phyloP scores from a whole-genome alignment of 2,329 filamentous ascomycete species.

The Penicillium sp. region DNA sequence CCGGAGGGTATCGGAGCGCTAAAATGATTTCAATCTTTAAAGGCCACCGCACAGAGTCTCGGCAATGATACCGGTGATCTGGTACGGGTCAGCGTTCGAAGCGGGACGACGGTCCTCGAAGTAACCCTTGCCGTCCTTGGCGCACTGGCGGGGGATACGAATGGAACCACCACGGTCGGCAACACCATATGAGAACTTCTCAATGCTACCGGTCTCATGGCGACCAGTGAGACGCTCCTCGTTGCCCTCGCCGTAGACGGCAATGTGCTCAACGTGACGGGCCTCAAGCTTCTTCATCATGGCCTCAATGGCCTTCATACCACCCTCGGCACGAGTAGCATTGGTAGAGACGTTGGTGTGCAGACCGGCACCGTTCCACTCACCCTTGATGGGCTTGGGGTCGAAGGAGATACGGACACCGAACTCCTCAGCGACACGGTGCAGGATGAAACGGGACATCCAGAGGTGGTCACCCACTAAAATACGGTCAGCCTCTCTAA shows the following conservation, averaged over 20 bases:
- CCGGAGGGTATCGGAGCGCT: conserved; percentile 43
- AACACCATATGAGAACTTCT: conserved; percentile 89
- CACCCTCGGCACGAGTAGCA: conserved; percentile 84
- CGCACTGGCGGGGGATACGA: conserved; percentile 82
- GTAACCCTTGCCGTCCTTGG: conserved; percentile 88
- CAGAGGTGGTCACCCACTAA: conserved; percentile 93
- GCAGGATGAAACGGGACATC: conserved; percentile 84
- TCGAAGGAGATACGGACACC: conserved; percentile 92
- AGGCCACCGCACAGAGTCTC: conserved; percentile 59
- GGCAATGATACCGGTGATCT: conserved; percentile 77
- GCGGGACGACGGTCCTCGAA: conserved; percentile 84
- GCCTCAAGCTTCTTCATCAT: conserved; percentile 80
- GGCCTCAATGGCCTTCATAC: conserved; percentile 91
- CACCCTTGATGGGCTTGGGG: conserved; percentile 91
- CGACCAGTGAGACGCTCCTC: conserved; percentile 87
- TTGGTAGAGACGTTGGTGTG: conserved; percentile 92
- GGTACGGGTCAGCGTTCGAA: conserved; percentile 85
- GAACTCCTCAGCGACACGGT: conserved; percentile 93
- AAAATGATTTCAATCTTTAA: conserved; percentile 37
- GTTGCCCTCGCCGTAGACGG: conserved; percentile 95
- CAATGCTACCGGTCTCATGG: conserved; percentile 92
- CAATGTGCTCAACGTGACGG: conserved; percentile 80
- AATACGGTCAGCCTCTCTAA: conserved; percentile 1
- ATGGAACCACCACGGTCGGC: conserved; percentile 95
- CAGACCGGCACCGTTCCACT: conserved; percentile 96